phyloP scores from a whole-genome alignment of 2,329 filamentous ascomycete species.

The Beauveria varroae region DNA sequence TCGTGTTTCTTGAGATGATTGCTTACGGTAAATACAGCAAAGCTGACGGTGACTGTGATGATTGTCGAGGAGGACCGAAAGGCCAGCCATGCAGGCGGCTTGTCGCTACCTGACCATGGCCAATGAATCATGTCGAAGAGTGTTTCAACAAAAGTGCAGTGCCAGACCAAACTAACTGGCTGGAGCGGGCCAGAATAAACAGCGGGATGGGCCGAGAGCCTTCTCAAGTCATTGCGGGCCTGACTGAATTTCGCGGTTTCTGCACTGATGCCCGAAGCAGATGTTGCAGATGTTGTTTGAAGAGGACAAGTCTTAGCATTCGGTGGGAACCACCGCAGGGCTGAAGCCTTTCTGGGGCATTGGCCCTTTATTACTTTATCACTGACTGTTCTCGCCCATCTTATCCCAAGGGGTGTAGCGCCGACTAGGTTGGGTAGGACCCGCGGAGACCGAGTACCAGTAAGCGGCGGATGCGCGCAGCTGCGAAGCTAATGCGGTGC shows the following conservation, averaged over 20 bases:
- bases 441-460: constrained; percentile 5
- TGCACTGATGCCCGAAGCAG: not conserved
- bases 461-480: not conserved
- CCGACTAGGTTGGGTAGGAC: not conserved
- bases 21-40: constrained; percentile 28
- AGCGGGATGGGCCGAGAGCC: not conserved
- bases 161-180: not conserved
- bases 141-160: constrained; percentile 1
- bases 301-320: not conserved
- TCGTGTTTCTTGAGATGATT: not conserved
- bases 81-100: constrained; percentile 22
- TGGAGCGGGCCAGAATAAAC: not conserved
- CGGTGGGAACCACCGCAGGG: not conserved
- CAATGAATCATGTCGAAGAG: constrained; percentile 16
- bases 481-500: not conserved
- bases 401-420: not conserved
- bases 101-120: constrained; percentile 11
- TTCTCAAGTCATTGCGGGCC: not conserved
- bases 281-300: not conserved
- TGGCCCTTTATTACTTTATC: not conserved
- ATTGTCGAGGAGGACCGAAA: constrained; percentile 25
- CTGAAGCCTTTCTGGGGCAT: not conserved
- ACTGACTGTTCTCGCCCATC: not conserved
- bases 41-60: constrained; percentile 25
- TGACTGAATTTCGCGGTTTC: not conserved